These are phyloP conservation scores for Komagataella ulmi DNA, from an alignment of 805 yeast genomes.

Conservation along the genomic window DNA sequence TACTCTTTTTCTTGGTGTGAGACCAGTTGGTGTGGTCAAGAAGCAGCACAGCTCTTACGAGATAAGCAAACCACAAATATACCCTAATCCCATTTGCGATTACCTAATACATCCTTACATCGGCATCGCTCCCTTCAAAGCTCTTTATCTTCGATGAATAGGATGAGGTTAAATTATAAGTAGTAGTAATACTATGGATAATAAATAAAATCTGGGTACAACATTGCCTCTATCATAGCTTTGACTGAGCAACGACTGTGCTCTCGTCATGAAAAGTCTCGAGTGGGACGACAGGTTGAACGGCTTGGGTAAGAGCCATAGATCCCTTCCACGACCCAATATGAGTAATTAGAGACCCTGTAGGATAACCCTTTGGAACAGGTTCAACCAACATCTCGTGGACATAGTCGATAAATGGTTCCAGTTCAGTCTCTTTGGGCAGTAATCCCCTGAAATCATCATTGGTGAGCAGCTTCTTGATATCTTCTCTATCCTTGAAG, in stretches of 20 bases:
- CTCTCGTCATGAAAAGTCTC: background rate
- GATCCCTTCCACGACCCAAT: conserved; percentile 43
- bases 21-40: background rate
- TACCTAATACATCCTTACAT: background rate
- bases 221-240: background rate
- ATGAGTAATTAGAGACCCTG: conserved; percentile 30
- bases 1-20: background rate
- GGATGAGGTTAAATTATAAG: background rate
- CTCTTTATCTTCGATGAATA: background rate
- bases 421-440: conserved; percentile 4
- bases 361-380: conserved; percentile 29
- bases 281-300: conserved; percentile 28
- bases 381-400: conserved; percentile 11
- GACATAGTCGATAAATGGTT: background rate
- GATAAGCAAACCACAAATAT: conserved; percentile 5
- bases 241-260: background rate
- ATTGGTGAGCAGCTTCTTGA: conserved; percentile 5
- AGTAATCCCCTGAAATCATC: conserved; percentile 7
- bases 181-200: background rate
- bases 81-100: background rate
- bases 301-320: conserved; percentile 43
- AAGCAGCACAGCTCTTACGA: conserved; percentile 2
- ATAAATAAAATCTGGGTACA: background rate
- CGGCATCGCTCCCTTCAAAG: conserved; percentile 3
- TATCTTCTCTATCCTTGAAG: conserved; percentile 1